Conservation (phyloP, 306 rosid genomes). For the Vicia faba region DNA sequence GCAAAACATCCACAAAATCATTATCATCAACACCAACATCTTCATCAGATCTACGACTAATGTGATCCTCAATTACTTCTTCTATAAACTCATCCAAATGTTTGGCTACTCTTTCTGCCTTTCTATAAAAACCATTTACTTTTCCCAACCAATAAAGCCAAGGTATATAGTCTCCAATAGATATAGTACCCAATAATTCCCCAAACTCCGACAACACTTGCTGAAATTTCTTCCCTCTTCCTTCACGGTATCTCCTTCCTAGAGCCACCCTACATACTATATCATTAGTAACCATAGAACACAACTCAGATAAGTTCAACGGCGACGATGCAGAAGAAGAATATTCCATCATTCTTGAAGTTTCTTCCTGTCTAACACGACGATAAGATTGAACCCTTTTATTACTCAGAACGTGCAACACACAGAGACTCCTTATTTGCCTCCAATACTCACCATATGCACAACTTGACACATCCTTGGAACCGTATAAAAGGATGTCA, state of each 20-base stretch:
- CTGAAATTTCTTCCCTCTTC: slow-evolving; percentile 25
- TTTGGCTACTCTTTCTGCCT: slow-evolving; percentile 14
- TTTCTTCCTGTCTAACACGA: not conserved
- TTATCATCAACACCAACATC: not conserved
- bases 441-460: slow-evolving; percentile 27
- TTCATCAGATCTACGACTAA: not conserved
- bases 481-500: not conserved
- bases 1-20: slow-evolving; percentile 1
- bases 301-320: not conserved
- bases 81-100: slow-evolving; percentile 26
- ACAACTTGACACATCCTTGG: not conserved
- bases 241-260: not conserved
- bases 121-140: not conserved
- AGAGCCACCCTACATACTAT: not conserved
- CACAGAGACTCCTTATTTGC: slow-evolving; percentile 8
- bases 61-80: slow-evolving; percentile 1
- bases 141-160: slow-evolving; percentile 30
- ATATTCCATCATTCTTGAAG: not conserved
- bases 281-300: not conserved
- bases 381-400: slow-evolving; percentile 27
- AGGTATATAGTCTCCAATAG: slow-evolving; percentile 9
- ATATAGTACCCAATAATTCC: not conserved
- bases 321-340: not conserved
- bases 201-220: slow-evolving; percentile 3
- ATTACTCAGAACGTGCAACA: slow-evolving; percentile 27